A percentile compares a stretch with the other conserved stretches of the same genome.
Conservation (phyloP, 1,284 basidiomycete species). For the Trichosporon sp. region DNA sequence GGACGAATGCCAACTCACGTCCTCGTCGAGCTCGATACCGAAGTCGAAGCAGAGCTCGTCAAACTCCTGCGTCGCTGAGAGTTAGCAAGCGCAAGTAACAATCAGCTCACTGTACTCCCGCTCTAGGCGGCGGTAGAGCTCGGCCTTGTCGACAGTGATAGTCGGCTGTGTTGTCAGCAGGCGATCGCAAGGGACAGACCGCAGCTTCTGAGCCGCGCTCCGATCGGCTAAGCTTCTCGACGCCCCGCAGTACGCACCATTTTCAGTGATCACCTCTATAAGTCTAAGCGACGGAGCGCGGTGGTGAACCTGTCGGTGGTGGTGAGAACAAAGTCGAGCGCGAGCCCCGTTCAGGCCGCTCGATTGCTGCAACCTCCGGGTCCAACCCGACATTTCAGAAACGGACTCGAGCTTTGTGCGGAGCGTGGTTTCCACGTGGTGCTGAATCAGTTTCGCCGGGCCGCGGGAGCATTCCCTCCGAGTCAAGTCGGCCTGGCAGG, state of each 20-base stretch:
- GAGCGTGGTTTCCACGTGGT: neutral
- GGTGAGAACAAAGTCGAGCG: neutral
- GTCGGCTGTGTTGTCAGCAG: conserved; percentile 60
- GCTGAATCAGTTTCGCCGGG: neutral
- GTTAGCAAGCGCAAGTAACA: neutral
- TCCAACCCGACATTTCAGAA: neutral
- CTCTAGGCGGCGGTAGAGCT: conserved; percentile 83
- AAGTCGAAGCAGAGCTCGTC: conserved; percentile 96
- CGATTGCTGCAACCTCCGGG: neutral
- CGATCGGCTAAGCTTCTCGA: too few relatives aligned
- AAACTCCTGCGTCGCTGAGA: conserved; percentile 80
- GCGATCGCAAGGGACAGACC: too few relatives aligned
- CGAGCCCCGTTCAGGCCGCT: neutral
- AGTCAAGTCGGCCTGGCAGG: neutral
- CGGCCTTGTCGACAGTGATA: conserved; percentile 88
- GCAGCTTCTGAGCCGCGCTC: too few relatives aligned
- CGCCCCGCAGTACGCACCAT: neutral
- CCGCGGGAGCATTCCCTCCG: neutral
- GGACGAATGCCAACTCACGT: conserved; percentile 56
- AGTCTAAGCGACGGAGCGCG: neutral
- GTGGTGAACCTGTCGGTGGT: neutral
- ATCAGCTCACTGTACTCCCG: conserved; percentile 66
- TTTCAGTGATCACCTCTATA: neutral
- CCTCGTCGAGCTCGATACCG: conserved; percentile 94
- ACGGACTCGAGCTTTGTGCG: neutral